phyloP scores from a whole-genome alignment of 768 basidiomycete genomes.

The Boletus sp. region DNA sequence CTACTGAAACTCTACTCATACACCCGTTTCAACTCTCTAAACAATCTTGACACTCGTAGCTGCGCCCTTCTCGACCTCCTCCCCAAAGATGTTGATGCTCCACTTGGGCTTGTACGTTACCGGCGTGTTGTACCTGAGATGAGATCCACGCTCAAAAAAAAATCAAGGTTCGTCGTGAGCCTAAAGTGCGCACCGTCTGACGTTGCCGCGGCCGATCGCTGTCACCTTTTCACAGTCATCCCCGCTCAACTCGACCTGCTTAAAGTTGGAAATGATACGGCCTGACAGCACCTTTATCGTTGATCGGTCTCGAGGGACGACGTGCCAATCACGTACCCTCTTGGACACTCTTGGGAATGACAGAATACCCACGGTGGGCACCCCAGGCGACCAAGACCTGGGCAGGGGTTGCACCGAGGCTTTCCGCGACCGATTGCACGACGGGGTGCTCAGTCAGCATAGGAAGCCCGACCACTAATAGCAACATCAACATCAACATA shows the following conservation, averaged over 20 bases:
- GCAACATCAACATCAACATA: not conserved
- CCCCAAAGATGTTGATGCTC: conserved; percentile 72
- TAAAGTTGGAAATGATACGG: conserved; percentile 75
- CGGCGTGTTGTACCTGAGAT: conserved; percentile 55
- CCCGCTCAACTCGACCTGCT: conserved; percentile 64
- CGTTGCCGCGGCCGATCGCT: conserved; percentile 39
- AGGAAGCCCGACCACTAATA: conserved; percentile 55
- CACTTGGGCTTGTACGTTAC: conserved; percentile 57
- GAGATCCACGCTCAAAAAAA: not conserved
- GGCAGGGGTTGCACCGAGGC: conserved; percentile 64
- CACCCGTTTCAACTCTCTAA: conserved; percentile 11
- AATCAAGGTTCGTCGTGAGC: too few relatives aligned
- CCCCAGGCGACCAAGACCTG: conserved; percentile 87
- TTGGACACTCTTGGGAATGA: conserved; percentile 83
- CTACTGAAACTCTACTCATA: conserved; percentile 1
- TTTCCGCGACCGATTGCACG: conserved; percentile 61
- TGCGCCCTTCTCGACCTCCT: conserved; percentile 50
- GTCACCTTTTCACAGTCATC: conserved; percentile 61
- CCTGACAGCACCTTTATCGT: conserved; percentile 27
- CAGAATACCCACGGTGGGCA: conserved; percentile 67
- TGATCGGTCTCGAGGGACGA: not conserved
- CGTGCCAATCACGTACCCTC: conserved; percentile 39
- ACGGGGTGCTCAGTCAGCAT: conserved; percentile 66
- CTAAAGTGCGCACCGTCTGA: conserved; percentile 29
- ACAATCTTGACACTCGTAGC: conserved; percentile 33